Percentiles rank a stretch among this genome's conserved stretches.
Evolutionary conservation across 306 rosid genomes (phyloP).

Genomic region (Cicer yamashitae): DNA sequence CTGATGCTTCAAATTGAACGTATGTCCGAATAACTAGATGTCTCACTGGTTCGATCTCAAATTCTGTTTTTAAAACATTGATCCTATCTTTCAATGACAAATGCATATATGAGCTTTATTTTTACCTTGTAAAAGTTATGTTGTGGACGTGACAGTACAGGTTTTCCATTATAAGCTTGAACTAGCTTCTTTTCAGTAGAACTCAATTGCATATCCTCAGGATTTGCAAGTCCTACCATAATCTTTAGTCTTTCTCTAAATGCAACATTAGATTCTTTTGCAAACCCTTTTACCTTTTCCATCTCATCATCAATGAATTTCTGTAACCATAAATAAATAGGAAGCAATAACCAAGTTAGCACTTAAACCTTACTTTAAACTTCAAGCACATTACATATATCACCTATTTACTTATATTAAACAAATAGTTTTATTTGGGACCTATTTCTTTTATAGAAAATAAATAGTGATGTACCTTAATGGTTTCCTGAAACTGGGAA

Average conservation of each 20-base stretch:
- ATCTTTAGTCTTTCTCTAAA: constrained; percentile 92
- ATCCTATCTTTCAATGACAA: neutral
- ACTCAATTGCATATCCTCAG: constrained; percentile 82
- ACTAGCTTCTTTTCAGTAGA: constrained; percentile 84
- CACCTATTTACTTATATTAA: neutral
- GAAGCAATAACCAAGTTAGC: constrained; percentile 30
- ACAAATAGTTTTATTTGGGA: too few relatives aligned
- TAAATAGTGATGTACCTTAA: constrained; percentile 55
- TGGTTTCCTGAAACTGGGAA: constrained; percentile 78
- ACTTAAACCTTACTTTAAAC: neutral
- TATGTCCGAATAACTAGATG: too few relatives aligned
- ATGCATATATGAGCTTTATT: neutral
- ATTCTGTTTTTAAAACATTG: too few relatives aligned
- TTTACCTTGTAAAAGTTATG: constrained; percentile 82
- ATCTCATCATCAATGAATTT: constrained; percentile 84
- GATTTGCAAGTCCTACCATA: constrained; percentile 86
- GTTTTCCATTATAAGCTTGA: constrained; percentile 83
- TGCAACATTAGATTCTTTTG: constrained; percentile 74
- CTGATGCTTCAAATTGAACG: too few relatives aligned
- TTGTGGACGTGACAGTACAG: constrained; percentile 95
- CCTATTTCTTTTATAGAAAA: too few relatives aligned
- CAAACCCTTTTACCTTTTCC: constrained; percentile 86
- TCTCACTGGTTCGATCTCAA: too few relatives aligned
- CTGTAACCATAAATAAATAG: constrained; percentile 47
- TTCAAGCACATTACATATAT: neutral